Evolutionary conservation across 306 rosid species (phyloP), one percentile per base, ranked within the genome.

Genomic region (Comarum palustre): DNA sequence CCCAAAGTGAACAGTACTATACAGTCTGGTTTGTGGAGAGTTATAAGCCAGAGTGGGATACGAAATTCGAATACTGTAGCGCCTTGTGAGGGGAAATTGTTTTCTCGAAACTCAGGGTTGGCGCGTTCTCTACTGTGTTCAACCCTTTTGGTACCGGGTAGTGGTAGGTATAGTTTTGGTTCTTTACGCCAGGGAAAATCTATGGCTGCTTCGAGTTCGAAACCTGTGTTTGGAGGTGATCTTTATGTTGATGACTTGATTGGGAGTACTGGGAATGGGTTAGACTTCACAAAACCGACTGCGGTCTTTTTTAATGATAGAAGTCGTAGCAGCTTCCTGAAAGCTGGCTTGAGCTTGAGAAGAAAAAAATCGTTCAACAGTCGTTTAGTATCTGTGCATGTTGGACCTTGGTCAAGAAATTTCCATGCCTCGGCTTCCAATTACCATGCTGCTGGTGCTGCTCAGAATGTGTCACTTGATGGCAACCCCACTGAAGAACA

Each of bases 161-260:
- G 75, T 16, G 22, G 20, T 71, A 27, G 41, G 25, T 72, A 67
- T 76, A 32, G 73, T 77, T 73, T 64, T 51, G 73, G 66, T 20
- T 66, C 62, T 62, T 38, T 41, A 15, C 41, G 24, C 70, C 65
- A 60, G 62, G 78, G 77, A 72, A 84, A 82, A 72, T 42, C 83
- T 31, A 89, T 86, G 96, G 90, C 91, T 76, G 85, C 89, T 72
- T 83, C 91, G 45, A 80, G 85, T 80, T 84, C 90, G 58, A 85
- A 87, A 70, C 83, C 95, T 76, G 80, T 91, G 48, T 41, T 86
- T 25, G 91, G 95, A 50, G 91, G 95, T 45, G 93, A 88, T 74
- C 79, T 84, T 75, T 76, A 76, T 80, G 87, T 88, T 43, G 89
- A 89, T 71, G 90, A 85, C 34, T 74, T 88, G 2, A 42, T 88